These are phyloP conservation scores for Piper betle DNA, from an alignment of 164 flowering plant species.

Conservation along the genomic window DNA sequence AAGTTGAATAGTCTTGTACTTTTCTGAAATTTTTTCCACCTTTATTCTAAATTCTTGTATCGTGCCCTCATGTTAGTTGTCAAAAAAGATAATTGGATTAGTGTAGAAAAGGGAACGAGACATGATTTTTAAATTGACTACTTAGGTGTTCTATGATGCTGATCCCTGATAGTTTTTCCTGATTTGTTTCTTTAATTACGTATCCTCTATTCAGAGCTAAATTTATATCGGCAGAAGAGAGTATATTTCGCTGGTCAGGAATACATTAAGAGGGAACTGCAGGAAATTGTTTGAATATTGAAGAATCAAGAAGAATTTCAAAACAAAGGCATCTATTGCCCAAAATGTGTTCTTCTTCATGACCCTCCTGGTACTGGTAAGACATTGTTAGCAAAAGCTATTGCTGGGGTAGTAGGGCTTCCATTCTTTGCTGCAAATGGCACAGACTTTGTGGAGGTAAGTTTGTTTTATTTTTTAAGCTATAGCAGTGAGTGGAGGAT, in stretches of 20 bases:
- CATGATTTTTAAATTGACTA: too few relatives aligned
- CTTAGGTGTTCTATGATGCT: too few relatives aligned
- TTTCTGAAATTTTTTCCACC: too few relatives aligned
- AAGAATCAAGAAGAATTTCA: slow-evolving; percentile 87
- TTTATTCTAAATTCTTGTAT: too few relatives aligned
- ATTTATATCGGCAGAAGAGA: slow-evolving; percentile 95
- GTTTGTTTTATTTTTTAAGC: background rate
- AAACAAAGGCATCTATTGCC: slow-evolving; percentile 86
- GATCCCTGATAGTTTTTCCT: background rate
- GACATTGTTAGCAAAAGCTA: slow-evolving; percentile 91
- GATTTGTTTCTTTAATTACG: background rate
- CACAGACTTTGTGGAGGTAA: slow-evolving; percentile 97
- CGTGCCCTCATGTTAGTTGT: too few relatives aligned
- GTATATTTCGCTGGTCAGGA: slow-evolving; percentile 98
- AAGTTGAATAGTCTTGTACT: too few relatives aligned
- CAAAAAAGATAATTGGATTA: too few relatives aligned
- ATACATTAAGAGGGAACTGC: slow-evolving; percentile 83
- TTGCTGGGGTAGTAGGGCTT: slow-evolving; percentile 98
- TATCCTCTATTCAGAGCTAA: slow-evolving; percentile 47
- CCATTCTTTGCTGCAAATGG: slow-evolving; percentile 96
- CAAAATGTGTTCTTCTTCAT: slow-evolving; percentile 95
- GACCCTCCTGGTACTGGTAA: slow-evolving; percentile 99
- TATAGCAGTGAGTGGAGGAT: background rate
- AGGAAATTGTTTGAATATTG: slow-evolving; percentile 82
- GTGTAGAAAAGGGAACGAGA: too few relatives aligned